These are phyloP conservation scores for Phytophthora litchii DNA, from an alignment of 352 stramenopile genomes.

Conservation along the genomic window DNA sequence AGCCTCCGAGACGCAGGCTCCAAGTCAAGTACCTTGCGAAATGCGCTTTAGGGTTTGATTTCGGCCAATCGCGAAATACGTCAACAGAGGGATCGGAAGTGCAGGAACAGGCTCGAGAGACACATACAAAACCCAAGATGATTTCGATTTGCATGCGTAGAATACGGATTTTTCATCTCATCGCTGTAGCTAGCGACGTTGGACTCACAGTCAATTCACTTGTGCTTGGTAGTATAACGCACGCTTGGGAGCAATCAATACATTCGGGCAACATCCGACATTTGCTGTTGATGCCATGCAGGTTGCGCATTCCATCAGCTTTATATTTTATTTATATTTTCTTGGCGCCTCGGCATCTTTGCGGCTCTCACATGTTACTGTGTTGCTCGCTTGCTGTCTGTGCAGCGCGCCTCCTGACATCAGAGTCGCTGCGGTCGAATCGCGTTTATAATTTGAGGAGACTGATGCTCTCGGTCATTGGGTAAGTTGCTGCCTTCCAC, in stretches of 20 bases:
- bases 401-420: constrained; percentile 4
- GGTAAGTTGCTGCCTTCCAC: constrained; percentile 12
- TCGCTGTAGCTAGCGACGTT: neutral
- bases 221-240: neutral
- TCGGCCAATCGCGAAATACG: constrained; percentile 19
- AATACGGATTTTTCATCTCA: constrained; percentile 1
- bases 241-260: neutral
- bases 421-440: constrained; percentile 9
- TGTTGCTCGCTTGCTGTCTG: constrained; percentile 7
- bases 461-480: constrained; percentile 8
- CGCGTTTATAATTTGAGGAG: constrained; percentile 19
- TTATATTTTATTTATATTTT: constrained; percentile 24
- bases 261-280: neutral
- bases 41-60: constrained; percentile 11
- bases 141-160: neutral
- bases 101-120: constrained; percentile 3
- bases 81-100: constrained; percentile 9
- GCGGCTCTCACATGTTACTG: neutral
- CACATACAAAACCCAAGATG: constrained; percentile 11
- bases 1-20: neutral
- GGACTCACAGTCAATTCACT: constrained; percentile 5
- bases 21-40: constrained; percentile 5
- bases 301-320: constrained; percentile 10
- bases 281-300: neutral
- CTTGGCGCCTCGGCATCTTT: constrained; percentile 3